Conservation (phyloP, 306 rosid species). For the Alnus rubra region DNA sequence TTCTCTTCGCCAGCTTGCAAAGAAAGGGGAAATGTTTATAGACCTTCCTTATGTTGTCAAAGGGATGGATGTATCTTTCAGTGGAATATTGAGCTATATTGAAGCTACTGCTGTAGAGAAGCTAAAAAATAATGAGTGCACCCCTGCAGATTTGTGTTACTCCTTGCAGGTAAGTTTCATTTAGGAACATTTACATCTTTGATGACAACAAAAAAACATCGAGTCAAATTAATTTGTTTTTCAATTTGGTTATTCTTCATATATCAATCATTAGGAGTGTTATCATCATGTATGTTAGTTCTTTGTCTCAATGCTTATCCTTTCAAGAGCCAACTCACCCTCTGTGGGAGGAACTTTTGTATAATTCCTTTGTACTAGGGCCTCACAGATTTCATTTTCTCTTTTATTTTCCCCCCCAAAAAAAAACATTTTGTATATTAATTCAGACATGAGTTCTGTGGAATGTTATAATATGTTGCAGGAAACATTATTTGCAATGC, state of each 20-base stretch:
- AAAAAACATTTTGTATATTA: neutral
- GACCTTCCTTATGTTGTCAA: conserved; percentile 89
- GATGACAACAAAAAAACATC: neutral
- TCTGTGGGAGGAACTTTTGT: neutral
- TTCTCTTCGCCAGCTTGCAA: conserved; percentile 65
- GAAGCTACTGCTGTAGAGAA: conserved; percentile 85
- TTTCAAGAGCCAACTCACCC: neutral
- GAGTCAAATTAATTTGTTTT: neutral
- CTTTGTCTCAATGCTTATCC: neutral
- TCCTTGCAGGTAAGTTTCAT: conserved; percentile 65
- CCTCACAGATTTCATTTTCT: neutral
- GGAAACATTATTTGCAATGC: conserved; percentile 91
- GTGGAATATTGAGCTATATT: conserved; percentile 81
- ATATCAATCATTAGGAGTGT: neutral
- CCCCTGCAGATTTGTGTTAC: conserved; percentile 95
- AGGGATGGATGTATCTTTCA: conserved; percentile 96
- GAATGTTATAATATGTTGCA: conserved; percentile 23
- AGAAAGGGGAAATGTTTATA: conserved; percentile 76
- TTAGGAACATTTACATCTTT: neutral
- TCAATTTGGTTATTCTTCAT: conserved; percentile 24
- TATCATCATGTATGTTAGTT: neutral
- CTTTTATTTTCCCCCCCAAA: neutral
- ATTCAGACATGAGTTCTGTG: neutral
- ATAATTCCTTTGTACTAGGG: neutral
- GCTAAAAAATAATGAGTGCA: conserved; percentile 77